A percentile compares a stretch with the other conserved stretches of the same genome.
Conservation (phyloP, 805 yeast species). For the Lachancea mirantina region DNA sequence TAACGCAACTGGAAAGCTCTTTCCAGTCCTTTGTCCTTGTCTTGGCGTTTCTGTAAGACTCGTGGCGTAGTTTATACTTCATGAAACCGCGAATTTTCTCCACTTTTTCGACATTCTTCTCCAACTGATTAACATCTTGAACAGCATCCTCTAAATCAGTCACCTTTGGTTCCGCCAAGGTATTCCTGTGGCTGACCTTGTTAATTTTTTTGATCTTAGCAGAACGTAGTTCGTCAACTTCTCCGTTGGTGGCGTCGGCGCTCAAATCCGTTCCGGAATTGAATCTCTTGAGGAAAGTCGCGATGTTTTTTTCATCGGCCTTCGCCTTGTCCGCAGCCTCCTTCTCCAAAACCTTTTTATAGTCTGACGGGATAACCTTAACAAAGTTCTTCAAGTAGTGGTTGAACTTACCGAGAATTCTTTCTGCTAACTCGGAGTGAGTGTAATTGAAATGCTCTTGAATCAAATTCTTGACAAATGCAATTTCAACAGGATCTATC, state of each 20-base stretch:
- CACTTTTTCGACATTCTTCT: conserved; percentile 51
- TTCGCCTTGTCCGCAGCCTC: conserved; percentile 68
- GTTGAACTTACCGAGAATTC: conserved; percentile 79
- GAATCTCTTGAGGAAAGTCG: conserved; percentile 57
- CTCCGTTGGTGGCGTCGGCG: conserved; percentile 85
- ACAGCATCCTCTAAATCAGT: conserved; percentile 87
- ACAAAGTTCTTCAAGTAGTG: conserved; percentile 82
- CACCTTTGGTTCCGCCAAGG: conserved; percentile 67
- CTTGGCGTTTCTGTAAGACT: conserved; percentile 72
- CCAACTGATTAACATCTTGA: conserved; percentile 57
- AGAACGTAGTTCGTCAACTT: conserved; percentile 54
- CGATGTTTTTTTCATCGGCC: conserved; percentile 49
- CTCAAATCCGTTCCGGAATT: conserved; percentile 67
- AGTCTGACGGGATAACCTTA: conserved; percentile 87
- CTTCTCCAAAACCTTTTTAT: conserved; percentile 77
- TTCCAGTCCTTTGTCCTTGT: conserved; percentile 85
- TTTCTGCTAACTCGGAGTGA: conserved; percentile 80
- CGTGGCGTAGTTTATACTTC: conserved; percentile 86
- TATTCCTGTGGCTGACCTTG: conserved; percentile 27
- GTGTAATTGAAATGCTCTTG: conserved; percentile 96
- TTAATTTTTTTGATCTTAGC: conserved; percentile 16
- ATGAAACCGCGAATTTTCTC: conserved; percentile 81
- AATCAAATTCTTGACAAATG: conserved; percentile 83
- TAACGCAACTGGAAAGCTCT: conserved; percentile 73
- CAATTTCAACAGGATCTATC: conserved; percentile 85